Percentiles rank a stretch among this genome's conserved stretches.
Evolutionary conservation across 306 rosid species (phyloP).

Genomic region (Fragaria vesca): DNA sequence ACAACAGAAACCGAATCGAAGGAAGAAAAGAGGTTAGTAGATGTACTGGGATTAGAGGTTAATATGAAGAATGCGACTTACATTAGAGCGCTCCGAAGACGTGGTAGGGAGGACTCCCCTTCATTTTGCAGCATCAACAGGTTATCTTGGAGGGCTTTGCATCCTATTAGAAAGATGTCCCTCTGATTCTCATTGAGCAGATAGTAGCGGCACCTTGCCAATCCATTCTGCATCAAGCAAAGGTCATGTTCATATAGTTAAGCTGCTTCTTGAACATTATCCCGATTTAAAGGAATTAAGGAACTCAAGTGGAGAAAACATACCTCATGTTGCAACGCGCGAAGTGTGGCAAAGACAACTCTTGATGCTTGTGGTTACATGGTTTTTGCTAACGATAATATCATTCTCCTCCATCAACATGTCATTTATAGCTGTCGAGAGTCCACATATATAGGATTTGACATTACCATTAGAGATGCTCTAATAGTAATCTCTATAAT

Average conservation of each 20-base stretch:
- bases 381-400: not conserved
- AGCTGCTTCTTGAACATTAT: constrained; percentile 1
- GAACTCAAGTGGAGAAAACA: not conserved
- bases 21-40: too few species aligned
- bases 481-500: too few species aligned
- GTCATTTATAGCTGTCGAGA: too few species aligned
- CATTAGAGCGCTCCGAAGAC: not conserved
- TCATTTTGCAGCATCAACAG: constrained; percentile 23
- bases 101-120: constrained; percentile 9
- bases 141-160: constrained; percentile 30
- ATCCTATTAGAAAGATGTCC: not conserved
- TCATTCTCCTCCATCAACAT: not conserved
- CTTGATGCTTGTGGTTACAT: not conserved
- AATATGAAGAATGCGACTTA: not conserved
- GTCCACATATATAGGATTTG: too few species aligned
- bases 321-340: constrained; percentile 16
- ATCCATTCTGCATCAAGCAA: constrained; percentile 12
- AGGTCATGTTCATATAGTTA: constrained; percentile 1
- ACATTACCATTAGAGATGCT: too few species aligned
- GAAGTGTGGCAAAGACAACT: constrained; percentile 2
- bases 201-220: constrained; percentile 19
- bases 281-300: constrained; percentile 12
- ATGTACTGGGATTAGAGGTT: not conserved
- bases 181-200: not conserved
- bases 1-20: too few species aligned